Base-by-base conservation (phyloP, 2,329 filamentous ascomycete species). In the Phoma herbarum region DNA sequence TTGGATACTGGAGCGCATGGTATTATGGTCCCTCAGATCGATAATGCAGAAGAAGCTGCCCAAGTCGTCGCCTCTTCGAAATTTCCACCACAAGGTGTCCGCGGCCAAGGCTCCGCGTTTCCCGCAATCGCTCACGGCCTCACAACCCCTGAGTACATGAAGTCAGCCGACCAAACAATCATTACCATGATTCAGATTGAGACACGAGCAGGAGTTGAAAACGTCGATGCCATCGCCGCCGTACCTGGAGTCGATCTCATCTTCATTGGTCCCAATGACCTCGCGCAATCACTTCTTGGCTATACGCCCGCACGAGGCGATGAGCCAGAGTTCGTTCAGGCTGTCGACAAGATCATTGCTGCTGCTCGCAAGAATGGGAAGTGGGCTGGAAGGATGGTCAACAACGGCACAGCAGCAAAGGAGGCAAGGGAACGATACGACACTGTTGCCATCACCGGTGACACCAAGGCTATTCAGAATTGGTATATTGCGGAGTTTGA, bases 161-260 rank as follows among this genome's bases (percentile, higher is more conserved):
- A 85, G 64, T 80, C 84, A 39, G 84, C 84, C 45, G 86, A 87
- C 67, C 79, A 81, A 9, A 81, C 81, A 28, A 79, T 90, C 22
- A 71, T 90, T 57, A 88, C 85, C 16, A 87, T 89, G 77, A 85
- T 89, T 11, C 88, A 90, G 73, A 89, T 90, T 51, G 88, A 90
- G 77, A 89, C 88, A 0, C 78, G 80, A 60, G 86, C 88, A 70
- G 87, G 87, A 0, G 77, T 90, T 14, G 83, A 81, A 45, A 81
- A 82, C 52, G 77, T 89, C 1, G 86, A 89, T 31, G 84, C 84
- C 46, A 90, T 90, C 71, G 86, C 86, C 41, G 80, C 83, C 20
- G 79, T 88, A 22, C 76, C 85, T 3, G 85, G 85, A 3, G 79
- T 90, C 22, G 88, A 90, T 60, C 82, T 87, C 4, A 75, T 90